A percentile compares a stretch with the other conserved stretches of the same genome.
Conservation (phyloP, 2,329 filamentous ascomycete genomes). For the Cercospora zeae-maydis region DNA sequence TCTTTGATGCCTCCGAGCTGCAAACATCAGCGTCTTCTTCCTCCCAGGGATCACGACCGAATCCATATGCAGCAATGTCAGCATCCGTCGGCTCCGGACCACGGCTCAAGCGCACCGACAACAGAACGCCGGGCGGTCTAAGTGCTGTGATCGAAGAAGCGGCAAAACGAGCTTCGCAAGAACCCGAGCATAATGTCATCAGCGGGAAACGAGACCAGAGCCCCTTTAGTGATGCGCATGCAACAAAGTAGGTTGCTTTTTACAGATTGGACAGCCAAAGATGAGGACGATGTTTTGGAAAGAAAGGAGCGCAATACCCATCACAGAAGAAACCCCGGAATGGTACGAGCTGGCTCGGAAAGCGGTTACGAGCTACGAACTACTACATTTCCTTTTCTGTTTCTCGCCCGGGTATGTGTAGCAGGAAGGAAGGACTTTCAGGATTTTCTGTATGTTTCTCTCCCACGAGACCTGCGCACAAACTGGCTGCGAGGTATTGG, state of each 20-base stretch:
- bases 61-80: constrained; percentile 40
- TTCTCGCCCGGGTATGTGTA: background rate
- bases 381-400: background rate
- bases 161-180: constrained; percentile 39
- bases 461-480: background rate
- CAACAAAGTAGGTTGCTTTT: constrained; percentile 14
- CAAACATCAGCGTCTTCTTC: constrained; percentile 19
- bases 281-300: background rate
- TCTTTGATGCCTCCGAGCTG: constrained; percentile 35
- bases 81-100: constrained; percentile 25
- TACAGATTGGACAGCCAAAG: background rate
- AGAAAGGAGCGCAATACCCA: background rate
- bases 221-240: constrained; percentile 36
- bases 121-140: constrained; percentile 31
- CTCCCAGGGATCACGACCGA: constrained; percentile 30
- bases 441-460: background rate
- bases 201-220: constrained; percentile 31
- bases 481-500: background rate
- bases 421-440: background rate
- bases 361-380: background rate
- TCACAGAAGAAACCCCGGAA: background rate
- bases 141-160: constrained; percentile 48
- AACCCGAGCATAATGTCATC: constrained; percentile 26
- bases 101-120: constrained; percentile 16
- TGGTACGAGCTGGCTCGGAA: background rate